These are phyloP conservation scores for Pythium monospermum DNA, from an alignment of 352 stramenopile species.

Conservation along the genomic window DNA sequence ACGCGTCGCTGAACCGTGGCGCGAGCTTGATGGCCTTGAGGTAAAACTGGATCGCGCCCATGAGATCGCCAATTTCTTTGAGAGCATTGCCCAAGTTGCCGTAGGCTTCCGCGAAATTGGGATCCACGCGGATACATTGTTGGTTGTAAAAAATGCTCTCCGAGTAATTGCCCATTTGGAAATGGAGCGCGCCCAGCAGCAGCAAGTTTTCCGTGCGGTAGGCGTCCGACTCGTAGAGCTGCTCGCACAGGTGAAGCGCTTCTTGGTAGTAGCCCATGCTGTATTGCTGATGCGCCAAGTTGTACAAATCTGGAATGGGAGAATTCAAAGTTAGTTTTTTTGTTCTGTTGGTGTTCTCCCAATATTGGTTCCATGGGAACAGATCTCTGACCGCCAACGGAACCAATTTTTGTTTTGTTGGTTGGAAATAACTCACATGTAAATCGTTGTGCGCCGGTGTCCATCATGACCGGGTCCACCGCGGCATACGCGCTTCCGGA, in stretches of 20 bases:
- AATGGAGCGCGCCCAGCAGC: slow-evolving; percentile 91
- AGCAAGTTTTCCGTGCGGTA: slow-evolving; percentile 90
- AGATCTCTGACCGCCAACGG: too few relatives aligned
- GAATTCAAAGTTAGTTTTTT: background rate
- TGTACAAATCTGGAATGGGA: slow-evolving; percentile 53
- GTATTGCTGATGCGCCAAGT: slow-evolving; percentile 82
- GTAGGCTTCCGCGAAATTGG: slow-evolving; percentile 91
- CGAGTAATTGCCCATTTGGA: slow-evolving; percentile 89
- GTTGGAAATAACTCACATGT: slow-evolving; percentile 47
- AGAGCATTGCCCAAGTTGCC: slow-evolving; percentile 93
- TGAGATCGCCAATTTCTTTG: slow-evolving; percentile 91
- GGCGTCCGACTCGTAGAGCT: slow-evolving; percentile 86
- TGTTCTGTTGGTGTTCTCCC: too few relatives aligned
- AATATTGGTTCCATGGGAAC: too few relatives aligned
- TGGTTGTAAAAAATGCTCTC: slow-evolving; percentile 96
- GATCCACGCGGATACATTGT: slow-evolving; percentile 90
- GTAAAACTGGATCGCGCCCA: slow-evolving; percentile 91
- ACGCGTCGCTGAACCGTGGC: slow-evolving; percentile 87
- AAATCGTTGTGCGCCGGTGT: slow-evolving; percentile 56
- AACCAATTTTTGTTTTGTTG: too few relatives aligned
- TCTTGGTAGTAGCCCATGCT: slow-evolving; percentile 86
- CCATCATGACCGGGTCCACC: slow-evolving; percentile 21
- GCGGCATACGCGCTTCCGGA: slow-evolving; percentile 21
- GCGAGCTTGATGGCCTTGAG: slow-evolving; percentile 91
- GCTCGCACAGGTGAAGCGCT: slow-evolving; percentile 75